phyloP scores from a whole-genome alignment of 805 yeast genomes.

The Suhomyces sp. region DNA sequence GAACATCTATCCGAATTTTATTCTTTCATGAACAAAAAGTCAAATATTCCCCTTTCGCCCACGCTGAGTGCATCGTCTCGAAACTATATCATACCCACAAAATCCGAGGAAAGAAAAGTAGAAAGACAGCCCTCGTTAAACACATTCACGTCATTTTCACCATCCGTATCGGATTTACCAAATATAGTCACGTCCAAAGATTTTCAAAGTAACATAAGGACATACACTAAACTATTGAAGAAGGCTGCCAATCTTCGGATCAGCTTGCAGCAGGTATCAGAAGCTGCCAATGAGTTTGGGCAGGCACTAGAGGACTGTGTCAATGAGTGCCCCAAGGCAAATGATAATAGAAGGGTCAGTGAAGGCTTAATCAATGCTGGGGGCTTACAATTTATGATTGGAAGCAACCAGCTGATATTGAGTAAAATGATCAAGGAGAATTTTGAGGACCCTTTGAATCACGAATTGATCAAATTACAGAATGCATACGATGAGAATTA shows the following conservation, averaged over 20 bases:
- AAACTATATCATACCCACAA: constrained; percentile 4
- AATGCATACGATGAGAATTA: constrained; percentile 47
- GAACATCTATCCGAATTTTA: constrained; percentile 62
- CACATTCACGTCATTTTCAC: constrained; percentile 46
- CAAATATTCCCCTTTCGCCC: constrained; percentile 11
- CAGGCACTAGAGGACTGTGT: constrained; percentile 54
- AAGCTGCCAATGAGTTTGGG: constrained; percentile 71
- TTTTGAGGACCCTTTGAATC: constrained; percentile 52
- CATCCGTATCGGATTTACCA: constrained; percentile 59
- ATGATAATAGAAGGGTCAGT: constrained; percentile 30
- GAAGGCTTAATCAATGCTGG: constrained; percentile 70
- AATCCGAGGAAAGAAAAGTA: constrained; percentile 6
- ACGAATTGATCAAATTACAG: constrained; percentile 45
- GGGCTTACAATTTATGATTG: constrained; percentile 71
- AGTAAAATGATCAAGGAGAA: constrained; percentile 53
- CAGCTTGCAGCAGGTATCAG: constrained; percentile 47
- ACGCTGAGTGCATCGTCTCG: constrained; percentile 11
- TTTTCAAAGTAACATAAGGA: constrained; percentile 46
- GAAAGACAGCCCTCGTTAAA: constrained; percentile 33
- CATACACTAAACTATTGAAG: constrained; percentile 46
- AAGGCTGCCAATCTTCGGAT: constrained; percentile 47
- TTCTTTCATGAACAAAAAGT: constrained; percentile 41
- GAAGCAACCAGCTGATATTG: constrained; percentile 74
- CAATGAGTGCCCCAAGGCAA: constrained; percentile 25
- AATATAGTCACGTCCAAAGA: constrained; percentile 60